phyloP scores from a whole-genome alignment of 129 eudicot genomes.

The Flaveria brownii region DNA sequence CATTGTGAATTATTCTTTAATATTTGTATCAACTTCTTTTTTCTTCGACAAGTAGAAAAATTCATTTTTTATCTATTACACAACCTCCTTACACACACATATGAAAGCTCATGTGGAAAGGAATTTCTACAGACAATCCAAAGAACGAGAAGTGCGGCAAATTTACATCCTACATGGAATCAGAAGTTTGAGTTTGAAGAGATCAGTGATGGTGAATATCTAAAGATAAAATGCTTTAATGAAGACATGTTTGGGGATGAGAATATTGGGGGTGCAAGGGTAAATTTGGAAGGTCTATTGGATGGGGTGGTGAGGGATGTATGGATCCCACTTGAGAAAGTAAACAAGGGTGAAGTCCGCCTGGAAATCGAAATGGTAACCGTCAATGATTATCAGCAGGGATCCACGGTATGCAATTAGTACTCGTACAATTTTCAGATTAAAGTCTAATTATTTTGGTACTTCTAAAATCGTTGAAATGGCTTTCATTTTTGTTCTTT shows the following conservation, averaged over 20 bases:
- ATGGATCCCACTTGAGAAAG: conserved; percentile 90
- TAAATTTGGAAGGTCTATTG: conserved; percentile 81
- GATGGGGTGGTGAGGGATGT: conserved; percentile 83
- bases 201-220: conserved; percentile 77
- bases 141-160: conserved; percentile 60
- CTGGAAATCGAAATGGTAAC: conserved; percentile 71
- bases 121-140: conserved; percentile 47
- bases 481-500: not conserved
- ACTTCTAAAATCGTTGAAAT: not conserved
- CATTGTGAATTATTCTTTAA: not conserved
- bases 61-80: no score
- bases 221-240: conserved; percentile 65
- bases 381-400: conserved; percentile 50
- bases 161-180: conserved; percentile 67
- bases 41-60: no score
- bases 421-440: not conserved
- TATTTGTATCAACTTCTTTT: not conserved
- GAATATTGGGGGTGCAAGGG: conserved; percentile 88
- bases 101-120: not conserved
- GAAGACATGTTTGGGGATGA: conserved; percentile 87
- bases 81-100: no score
- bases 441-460: not conserved
- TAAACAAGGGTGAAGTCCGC: conserved; percentile 78
- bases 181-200: conserved; percentile 96
- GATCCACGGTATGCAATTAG: conserved; percentile 48